Percentiles rank a stretch among this genome's conserved stretches.
These are phyloP conservation scores for Reutealis trisperma DNA, from an alignment of 345 rosid species.

Conservation along the genomic window DNA sequence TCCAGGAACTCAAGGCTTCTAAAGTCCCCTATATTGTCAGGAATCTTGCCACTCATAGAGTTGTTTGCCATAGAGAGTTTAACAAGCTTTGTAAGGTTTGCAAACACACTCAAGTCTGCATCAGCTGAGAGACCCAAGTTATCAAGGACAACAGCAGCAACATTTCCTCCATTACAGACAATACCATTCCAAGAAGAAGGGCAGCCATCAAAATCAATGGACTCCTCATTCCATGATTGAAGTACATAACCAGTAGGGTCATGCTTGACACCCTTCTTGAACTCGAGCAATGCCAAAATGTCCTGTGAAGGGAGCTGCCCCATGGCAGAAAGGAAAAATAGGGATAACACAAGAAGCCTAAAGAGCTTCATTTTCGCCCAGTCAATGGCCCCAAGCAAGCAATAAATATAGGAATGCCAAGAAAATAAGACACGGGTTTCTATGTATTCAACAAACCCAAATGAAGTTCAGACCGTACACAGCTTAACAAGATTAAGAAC, in stretches of 20 bases:
- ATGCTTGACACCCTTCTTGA: conserved; percentile 92
- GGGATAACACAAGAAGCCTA: conserved; percentile 45
- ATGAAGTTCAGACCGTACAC: conserved; percentile 23
- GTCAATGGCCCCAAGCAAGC: conserved; percentile 12
- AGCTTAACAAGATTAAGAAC: conserved; percentile 12
- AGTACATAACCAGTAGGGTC: conserved; percentile 98
- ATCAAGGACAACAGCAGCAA: conserved; percentile 85
- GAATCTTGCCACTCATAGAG: conserved; percentile 70
- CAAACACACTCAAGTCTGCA: conserved; percentile 74
- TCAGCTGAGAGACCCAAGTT: conserved; percentile 76
- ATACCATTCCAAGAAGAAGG: conserved; percentile 98
- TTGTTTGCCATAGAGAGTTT: conserved; percentile 91
- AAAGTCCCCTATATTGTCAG: conserved; percentile 62
- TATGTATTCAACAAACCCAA: conserved; percentile 22
- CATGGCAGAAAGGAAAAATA: conserved; percentile 49
- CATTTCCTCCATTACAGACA: conserved; percentile 84
- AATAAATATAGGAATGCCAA: conserved; percentile 19
- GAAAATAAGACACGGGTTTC: conserved; percentile 8
- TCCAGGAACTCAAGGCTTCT: conserved; percentile 77
- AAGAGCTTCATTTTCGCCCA: conserved; percentile 52
- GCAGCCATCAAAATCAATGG: conserved; percentile 92
- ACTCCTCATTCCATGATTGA: conserved; percentile 92
- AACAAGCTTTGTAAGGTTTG: conserved; percentile 84
- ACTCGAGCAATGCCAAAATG: conserved; percentile 86
- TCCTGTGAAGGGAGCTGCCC: conserved; percentile 99